These are phyloP conservation scores for Geotrichum reessii DNA, from an alignment of 1,139 yeast species.

Conservation along the genomic window DNA sequence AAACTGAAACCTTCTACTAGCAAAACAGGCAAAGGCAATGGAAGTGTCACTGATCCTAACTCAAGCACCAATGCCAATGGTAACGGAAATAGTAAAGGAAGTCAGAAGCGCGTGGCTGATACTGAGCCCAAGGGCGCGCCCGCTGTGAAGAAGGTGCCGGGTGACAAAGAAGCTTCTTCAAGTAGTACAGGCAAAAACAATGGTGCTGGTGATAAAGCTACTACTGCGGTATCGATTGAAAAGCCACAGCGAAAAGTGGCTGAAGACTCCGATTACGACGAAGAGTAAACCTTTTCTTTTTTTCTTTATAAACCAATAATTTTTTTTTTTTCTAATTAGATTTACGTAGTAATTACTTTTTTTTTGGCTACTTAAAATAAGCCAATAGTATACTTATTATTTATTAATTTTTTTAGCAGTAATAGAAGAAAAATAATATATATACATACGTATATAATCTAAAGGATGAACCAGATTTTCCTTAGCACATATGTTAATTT, in stretches of 20 bases:
- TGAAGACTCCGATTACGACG: conserved; percentile 82
- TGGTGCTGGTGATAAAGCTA: neutral
- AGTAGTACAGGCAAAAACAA: neutral
- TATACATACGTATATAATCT: too few relatives aligned
- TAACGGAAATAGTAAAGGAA: neutral
- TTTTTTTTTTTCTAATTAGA: too few relatives aligned
- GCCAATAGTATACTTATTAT: too few relatives aligned
- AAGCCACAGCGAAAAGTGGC: conserved; percentile 72
- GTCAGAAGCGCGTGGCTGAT: neutral
- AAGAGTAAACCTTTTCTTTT: conserved; percentile 36
- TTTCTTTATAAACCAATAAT: too few relatives aligned
- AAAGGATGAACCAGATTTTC: too few relatives aligned
- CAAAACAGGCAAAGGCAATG: conserved; percentile 1
- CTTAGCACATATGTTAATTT: too few relatives aligned
- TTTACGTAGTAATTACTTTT: too few relatives aligned
- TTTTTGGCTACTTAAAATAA: too few relatives aligned
- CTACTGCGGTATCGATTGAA: conserved; percentile 39
- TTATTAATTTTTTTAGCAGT: too few relatives aligned
- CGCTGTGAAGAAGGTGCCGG: neutral
- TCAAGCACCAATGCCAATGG: neutral
- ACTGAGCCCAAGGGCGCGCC: neutral
- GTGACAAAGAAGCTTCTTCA: neutral
- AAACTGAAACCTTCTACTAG: neutral
- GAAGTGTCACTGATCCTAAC: neutral
- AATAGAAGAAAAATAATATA: too few relatives aligned